Evolutionary conservation across 2,329 filamentous ascomycete species (phyloP), one percentile per base, ranked within the genome.

Genomic region (Phaeosphaeria sp.): DNA sequence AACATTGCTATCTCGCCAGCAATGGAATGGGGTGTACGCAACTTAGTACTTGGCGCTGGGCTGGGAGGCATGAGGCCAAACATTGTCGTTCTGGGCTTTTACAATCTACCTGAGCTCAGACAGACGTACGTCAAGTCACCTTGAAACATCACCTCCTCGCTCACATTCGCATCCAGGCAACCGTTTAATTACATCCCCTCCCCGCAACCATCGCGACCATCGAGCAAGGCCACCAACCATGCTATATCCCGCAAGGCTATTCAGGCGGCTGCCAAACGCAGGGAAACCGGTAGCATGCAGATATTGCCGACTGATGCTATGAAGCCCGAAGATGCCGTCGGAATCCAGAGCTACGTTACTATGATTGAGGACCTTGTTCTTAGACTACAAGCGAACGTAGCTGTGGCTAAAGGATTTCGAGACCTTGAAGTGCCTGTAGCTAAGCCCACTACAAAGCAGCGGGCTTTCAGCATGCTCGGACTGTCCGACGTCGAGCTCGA

Each of bases 21-120:
- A 2, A 86, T 93, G 27, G 92, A 90, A 68, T 96, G 92, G 92
- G 92, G 92, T 0, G 86, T 92, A 21, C 84, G 92, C 20, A 96
- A 96, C 67, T 82, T 96, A 46, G 90, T 95, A 9, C 78, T 96
- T 10, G 91, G 90, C 11, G 90, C 92, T 17, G 92, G 92, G 0
- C 80, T 96, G 1, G 92, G 92, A 3, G 92, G 92, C 15, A 96
- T 96, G 92, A 82, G 92, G 43, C 92, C 92, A 0, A 96, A 96
- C 63, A 93, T 96, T 62, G 92, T 91, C 15, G 85, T 96, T 1
- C 79, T 93, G 65, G 90, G 90, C 2, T 91, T 91, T 43, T 92
- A 91, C 73, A 92, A 93, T 63, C 85, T 95, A 69, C 87, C 92
- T 49, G 91, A 95, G 57, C 84, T 93, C 27, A 85, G 90, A 52